Evolutionary conservation across 2,329 filamentous ascomycete species (phyloP).

Genomic region (Coniochaeta hoffmannii): DNA sequence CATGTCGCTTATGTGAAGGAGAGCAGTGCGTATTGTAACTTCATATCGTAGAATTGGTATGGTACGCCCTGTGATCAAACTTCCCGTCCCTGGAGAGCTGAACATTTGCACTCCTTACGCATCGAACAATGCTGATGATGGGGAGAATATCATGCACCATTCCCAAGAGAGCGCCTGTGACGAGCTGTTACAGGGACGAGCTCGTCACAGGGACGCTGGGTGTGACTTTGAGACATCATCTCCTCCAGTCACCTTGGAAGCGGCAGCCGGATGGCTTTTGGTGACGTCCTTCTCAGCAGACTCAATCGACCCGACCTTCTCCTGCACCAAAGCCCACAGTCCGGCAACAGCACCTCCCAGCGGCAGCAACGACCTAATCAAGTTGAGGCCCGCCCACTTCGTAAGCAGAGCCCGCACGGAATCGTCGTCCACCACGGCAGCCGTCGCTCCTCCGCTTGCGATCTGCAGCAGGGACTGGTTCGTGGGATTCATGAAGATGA

Average conservation of each 20-base stretch:
- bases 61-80: too few relatives aligned
- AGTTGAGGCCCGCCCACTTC: conserved; percentile 20
- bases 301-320: conserved; percentile 7
- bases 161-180: neutral
- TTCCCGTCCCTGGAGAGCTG: too few relatives aligned
- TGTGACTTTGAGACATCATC: neutral
- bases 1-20: too few relatives aligned
- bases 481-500: conserved; percentile 27
- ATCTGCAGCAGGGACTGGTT: conserved; percentile 22
- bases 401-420: conserved; percentile 16
- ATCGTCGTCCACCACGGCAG: conserved; percentile 13
- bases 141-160: neutral
- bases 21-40: too few relatives aligned
- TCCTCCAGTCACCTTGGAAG: neutral
- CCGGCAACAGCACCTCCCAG: conserved; percentile 21
- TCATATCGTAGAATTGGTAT: too few relatives aligned
- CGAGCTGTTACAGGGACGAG: neutral
- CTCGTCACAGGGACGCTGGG: neutral
- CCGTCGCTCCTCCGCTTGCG: conserved; percentile 10
- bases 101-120: too few relatives aligned
- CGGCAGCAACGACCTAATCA: conserved; percentile 16
- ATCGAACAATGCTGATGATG: too few relatives aligned
- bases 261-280: neutral
- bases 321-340: conserved; percentile 18
- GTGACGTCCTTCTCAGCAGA: conserved; percentile 5